Conservation (phyloP, 169 alveolate species). For the Cytauxzoon felis region DNA sequence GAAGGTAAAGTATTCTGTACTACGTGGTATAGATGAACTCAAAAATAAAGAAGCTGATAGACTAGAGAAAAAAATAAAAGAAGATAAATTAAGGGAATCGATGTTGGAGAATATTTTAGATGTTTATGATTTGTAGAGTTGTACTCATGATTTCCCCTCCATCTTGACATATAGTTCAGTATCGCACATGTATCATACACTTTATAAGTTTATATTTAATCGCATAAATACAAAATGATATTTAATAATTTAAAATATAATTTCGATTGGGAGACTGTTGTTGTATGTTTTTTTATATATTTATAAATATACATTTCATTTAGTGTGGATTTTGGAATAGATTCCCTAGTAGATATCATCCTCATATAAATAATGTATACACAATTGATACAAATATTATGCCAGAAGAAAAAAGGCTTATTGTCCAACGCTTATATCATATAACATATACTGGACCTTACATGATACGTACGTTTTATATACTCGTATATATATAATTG, state of each 20-base stretch:
- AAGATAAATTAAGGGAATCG: constrained; percentile 5
- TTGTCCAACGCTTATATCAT: constrained; percentile 38
- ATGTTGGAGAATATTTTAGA: constrained; percentile 29
- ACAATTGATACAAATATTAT: constrained; percentile 25
- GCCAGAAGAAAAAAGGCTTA: constrained; percentile 24
- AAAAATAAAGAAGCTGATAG: constrained; percentile 2
- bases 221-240: constrained; percentile 9
- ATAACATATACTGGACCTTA: constrained; percentile 48
- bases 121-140: constrained; percentile 11
- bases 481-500: not conserved
- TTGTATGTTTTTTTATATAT: constrained; percentile 12
- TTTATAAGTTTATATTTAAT: not conserved
- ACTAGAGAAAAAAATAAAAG: not conserved
- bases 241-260: constrained; percentile 16
- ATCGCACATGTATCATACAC: not conserved
- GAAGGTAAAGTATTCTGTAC: constrained; percentile 37
- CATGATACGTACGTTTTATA: constrained; percentile 39
- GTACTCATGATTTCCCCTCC: not conserved
- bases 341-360: constrained; percentile 54
- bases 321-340: constrained; percentile 52
- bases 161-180: not conserved
- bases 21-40: constrained; percentile 21
- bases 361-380: constrained; percentile 40
- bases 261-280: constrained; percentile 53
- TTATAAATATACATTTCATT: not conserved